Evolutionary conservation across 106 monocot genomes (phyloP).

Genomic region (Iris macrosiphon): DNA sequence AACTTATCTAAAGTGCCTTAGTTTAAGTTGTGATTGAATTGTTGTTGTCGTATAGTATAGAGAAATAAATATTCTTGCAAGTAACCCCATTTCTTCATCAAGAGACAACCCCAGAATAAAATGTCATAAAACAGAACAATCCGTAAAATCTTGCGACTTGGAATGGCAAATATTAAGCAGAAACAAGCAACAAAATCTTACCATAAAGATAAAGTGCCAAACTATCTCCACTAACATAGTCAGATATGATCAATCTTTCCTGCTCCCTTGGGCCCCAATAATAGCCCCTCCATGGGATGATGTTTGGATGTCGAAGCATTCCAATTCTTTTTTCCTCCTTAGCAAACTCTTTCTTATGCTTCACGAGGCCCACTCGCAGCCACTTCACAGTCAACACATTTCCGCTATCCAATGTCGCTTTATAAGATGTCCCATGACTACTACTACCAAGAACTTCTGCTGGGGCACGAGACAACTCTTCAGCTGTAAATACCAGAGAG

Average conservation of each 20-base stretch:
- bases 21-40: too few relatives aligned
- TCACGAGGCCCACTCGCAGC: conserved; percentile 86
- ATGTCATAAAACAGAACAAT: too few relatives aligned
- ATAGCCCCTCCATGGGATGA: conserved; percentile 75
- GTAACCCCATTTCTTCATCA: too few relatives aligned
- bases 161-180: not conserved
- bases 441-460: conserved; percentile 96
- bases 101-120: too few relatives aligned
- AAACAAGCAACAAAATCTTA: conserved; percentile 41
- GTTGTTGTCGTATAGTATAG: too few relatives aligned
- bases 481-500: conserved; percentile 67
- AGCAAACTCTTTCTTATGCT: conserved; percentile 79
- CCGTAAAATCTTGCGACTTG: too few relatives aligned
- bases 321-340: conserved; percentile 84
- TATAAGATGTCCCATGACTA: conserved; percentile 95
- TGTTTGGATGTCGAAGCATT: conserved; percentile 61
- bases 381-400: conserved; percentile 83
- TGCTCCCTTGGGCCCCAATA: conserved; percentile 92
- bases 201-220: conserved; percentile 88
- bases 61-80: too few relatives aligned
- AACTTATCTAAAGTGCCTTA: too few relatives aligned
- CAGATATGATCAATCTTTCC: conserved; percentile 77
- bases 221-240: conserved; percentile 77
- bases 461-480: conserved; percentile 81
- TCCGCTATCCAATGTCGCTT: conserved; percentile 71